Evolutionary conservation across 352 stramenopile genomes (phyloP).

Genomic region (Globisporangium spiculum): DNA sequence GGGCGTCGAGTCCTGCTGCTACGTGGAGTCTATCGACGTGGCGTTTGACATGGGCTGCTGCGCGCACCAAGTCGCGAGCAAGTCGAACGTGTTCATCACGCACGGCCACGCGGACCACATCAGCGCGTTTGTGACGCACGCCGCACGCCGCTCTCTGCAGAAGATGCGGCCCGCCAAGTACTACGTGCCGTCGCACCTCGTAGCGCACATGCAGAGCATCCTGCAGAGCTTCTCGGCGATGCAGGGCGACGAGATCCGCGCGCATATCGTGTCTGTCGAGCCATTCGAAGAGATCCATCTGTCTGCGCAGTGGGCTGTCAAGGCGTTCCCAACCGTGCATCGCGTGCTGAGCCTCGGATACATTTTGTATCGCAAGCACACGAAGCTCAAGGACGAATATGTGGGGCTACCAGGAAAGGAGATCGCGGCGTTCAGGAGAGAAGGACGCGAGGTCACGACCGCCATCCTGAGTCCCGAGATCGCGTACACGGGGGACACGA

Average conservation of each 20-base stretch:
- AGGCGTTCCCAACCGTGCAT: constrained; percentile 63
- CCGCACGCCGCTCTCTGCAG: constrained; percentile 50
- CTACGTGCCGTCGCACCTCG: constrained; percentile 59
- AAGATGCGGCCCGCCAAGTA: constrained; percentile 61
- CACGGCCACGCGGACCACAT: constrained; percentile 88
- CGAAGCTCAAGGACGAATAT: constrained; percentile 51
- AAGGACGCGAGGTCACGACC: constrained; percentile 45
- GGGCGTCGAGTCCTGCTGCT: constrained; percentile 74
- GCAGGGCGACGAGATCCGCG: constrained; percentile 58
- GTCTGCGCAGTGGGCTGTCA: constrained; percentile 54
- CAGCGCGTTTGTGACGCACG: constrained; percentile 54
- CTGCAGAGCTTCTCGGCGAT: constrained; percentile 52
- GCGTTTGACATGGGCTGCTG: constrained; percentile 76
- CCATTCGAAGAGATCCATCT: constrained; percentile 57
- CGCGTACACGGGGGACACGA: constrained; percentile 84
- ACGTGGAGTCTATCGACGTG: constrained; percentile 68
- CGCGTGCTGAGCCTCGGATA: constrained; percentile 77
- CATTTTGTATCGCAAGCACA: constrained; percentile 62
- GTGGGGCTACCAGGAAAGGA: constrained; percentile 32
- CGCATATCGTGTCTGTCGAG: constrained; percentile 45
- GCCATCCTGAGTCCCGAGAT: constrained; percentile 44
- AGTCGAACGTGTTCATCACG: constrained; percentile 84
- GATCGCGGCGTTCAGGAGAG: constrained; percentile 43
- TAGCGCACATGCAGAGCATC: constrained; percentile 47
- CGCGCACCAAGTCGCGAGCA: constrained; percentile 40